A percentile compares a stretch with the other conserved stretches of the same genome.
phyloP scores from a whole-genome alignment of 306 rosid genomes.

The Prunus salicina region DNA sequence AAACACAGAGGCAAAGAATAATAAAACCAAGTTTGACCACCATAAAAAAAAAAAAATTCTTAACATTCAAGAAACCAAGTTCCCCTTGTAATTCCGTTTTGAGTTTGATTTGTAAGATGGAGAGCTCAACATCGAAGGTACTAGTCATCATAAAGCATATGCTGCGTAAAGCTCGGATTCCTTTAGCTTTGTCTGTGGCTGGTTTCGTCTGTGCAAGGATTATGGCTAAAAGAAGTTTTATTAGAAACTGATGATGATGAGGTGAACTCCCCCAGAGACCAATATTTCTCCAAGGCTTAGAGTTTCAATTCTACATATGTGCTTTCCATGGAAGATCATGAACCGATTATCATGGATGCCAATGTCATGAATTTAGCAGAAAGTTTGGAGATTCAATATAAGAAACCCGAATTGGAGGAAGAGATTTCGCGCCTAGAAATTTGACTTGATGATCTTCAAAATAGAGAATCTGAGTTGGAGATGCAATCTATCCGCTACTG shows the following conservation, averaged over 20 bases:
- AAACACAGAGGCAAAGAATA: constrained; percentile 25
- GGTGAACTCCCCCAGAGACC: constrained; percentile 14
- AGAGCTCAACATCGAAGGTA: constrained; percentile 34
- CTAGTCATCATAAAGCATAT: constrained; percentile 37
- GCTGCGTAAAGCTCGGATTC: constrained; percentile 63
- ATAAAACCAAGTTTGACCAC: neutral
- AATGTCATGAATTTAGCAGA: neutral
- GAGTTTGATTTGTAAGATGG: constrained; percentile 34
- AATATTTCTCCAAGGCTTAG: constrained; percentile 8
- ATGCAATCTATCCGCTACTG: constrained; percentile 42
- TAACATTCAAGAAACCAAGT: constrained; percentile 9
- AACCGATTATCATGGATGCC: neutral
- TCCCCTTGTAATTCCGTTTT: neutral
- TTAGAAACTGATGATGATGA: constrained; percentile 4
- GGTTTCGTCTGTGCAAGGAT: constrained; percentile 55
- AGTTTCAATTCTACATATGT: constrained; percentile 7
- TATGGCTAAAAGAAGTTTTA: constrained; percentile 39
- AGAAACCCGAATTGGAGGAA: constrained; percentile 24
- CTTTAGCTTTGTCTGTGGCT: constrained; percentile 60
- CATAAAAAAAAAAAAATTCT: neutral
- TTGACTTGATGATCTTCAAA: constrained; percentile 47
- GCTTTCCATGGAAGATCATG: neutral
- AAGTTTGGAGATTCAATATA: constrained; percentile 7
- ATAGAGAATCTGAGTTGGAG: constrained; percentile 45
- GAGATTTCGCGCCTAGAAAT: constrained; percentile 40